These are phyloP conservation scores for Mentha longifolia DNA, from an alignment of 257 asterid genomes.

Conservation along the genomic window DNA sequence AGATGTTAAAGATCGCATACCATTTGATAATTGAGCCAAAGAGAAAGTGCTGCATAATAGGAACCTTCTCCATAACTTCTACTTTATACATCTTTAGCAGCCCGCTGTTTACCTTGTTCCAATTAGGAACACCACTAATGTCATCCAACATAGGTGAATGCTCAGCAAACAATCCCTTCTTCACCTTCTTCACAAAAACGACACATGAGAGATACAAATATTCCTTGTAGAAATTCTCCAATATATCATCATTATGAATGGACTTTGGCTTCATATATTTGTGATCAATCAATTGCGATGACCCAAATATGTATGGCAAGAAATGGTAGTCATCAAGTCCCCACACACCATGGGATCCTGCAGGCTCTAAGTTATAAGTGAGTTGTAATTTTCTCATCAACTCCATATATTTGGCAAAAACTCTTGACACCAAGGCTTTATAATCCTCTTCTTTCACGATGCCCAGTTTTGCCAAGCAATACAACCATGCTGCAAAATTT, in stretches of 20 bases:
- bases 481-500: slow-evolving; percentile 88
- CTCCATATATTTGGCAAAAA: slow-evolving; percentile 80
- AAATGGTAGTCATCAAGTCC: slow-evolving; percentile 97
- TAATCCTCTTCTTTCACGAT: slow-evolving; percentile 81
- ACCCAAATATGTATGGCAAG: slow-evolving; percentile 86
- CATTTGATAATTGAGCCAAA: slow-evolving; percentile 89
- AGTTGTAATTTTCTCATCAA: slow-evolving; percentile 87
- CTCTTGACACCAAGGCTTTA: slow-evolving; percentile 75
- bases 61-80: slow-evolving; percentile 93
- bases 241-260: slow-evolving; percentile 84
- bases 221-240: slow-evolving; percentile 80
- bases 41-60: slow-evolving; percentile 95
- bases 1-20: slow-evolving; percentile 45
- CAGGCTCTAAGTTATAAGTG: slow-evolving; percentile 84
- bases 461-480: slow-evolving; percentile 79
- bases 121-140: slow-evolving; percentile 89
- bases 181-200: slow-evolving; percentile 80
- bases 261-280: slow-evolving; percentile 98
- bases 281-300: slow-evolving; percentile 91
- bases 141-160: slow-evolving; percentile 98
- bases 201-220: slow-evolving; percentile 82
- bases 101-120: slow-evolving; percentile 93
- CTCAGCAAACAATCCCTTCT: slow-evolving; percentile 91
- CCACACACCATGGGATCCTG: slow-evolving; percentile 98
- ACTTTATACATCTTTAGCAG: slow-evolving; percentile 91